phyloP scores from a whole-genome alignment of 2,329 filamentous ascomycete genomes.

The Drechmeria coniospora region DNA sequence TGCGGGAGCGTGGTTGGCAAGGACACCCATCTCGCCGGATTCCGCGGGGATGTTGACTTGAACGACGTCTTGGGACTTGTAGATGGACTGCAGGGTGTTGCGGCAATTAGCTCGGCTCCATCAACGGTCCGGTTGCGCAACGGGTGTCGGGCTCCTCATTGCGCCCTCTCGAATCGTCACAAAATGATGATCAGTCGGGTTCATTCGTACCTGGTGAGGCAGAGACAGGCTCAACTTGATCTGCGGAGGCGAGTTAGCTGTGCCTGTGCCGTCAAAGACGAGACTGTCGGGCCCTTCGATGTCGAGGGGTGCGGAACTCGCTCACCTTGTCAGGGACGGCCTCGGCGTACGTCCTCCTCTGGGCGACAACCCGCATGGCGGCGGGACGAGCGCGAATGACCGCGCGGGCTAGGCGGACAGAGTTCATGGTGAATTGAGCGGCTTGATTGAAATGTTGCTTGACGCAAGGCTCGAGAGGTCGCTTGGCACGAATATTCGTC shows the following conservation, averaged over 20 bases:
- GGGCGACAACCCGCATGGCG: slow-evolving; percentile 57
- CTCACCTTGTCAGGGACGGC: slow-evolving; percentile 68
- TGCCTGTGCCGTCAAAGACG: too few species aligned
- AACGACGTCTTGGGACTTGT: slow-evolving; percentile 55
- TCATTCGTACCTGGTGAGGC: slow-evolving; percentile 80
- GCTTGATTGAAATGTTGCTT: slow-evolving; percentile 35
- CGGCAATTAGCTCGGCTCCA: slow-evolving; percentile 31
- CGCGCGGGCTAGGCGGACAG: slow-evolving; percentile 79
- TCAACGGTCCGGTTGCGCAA: slow-evolving; percentile 8
- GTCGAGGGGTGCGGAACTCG: slow-evolving; percentile 8
- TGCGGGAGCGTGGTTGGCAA: slow-evolving; percentile 95
- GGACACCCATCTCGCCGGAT: slow-evolving; percentile 97
- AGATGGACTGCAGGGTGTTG: slow-evolving; percentile 44
- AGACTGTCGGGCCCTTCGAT: too few species aligned
- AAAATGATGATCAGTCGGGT: slow-evolving; percentile 6
- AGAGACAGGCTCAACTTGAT: slow-evolving; percentile 97
- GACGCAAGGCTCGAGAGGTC: slow-evolving; percentile 24
- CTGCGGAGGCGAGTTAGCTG: too few species aligned
- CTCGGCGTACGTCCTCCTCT: slow-evolving; percentile 85
- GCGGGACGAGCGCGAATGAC: slow-evolving; percentile 73
- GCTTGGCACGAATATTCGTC: slow-evolving; percentile 32
- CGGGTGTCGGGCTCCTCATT: slow-evolving; percentile 12
- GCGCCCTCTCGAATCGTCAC: slow-evolving; percentile 10
- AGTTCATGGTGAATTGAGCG: slow-evolving; percentile 62
- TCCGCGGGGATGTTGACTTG: slow-evolving; percentile 99